Evolutionary conservation across 129 eudicot species (phyloP).

Genomic region (Calendula officinalis): DNA sequence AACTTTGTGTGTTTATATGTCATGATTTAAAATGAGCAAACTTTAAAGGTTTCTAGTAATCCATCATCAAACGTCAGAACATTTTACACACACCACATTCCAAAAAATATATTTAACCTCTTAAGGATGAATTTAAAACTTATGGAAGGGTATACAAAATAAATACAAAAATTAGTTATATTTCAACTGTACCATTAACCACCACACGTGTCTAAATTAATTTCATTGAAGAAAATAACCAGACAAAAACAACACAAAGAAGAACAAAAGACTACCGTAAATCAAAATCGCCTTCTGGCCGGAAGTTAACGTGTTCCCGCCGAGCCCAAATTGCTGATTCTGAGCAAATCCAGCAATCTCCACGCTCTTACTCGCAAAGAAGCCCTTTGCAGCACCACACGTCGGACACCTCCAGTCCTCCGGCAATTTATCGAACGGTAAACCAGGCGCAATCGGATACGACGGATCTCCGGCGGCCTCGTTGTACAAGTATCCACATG

Average conservation of each 20-base stretch:
- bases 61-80: too few relatives aligned
- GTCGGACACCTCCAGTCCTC: slow-evolving; percentile 99
- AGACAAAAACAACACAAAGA: slow-evolving; percentile 78
- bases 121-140: too few relatives aligned
- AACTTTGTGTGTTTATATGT: too few relatives aligned
- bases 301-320: slow-evolving; percentile 83
- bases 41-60: too few relatives aligned
- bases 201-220: too few relatives aligned
- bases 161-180: too few relatives aligned
- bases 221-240: slow-evolving; percentile 87
- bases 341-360: slow-evolving; percentile 98
- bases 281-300: slow-evolving; percentile 87
- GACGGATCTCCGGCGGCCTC: slow-evolving; percentile 74
- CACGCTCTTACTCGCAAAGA: slow-evolving; percentile 88
- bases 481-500: slow-evolving; percentile 85
- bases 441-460: slow-evolving; percentile 87
- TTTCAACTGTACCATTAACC: too few relatives aligned
- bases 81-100: too few relatives aligned
- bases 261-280: slow-evolving; percentile 72
- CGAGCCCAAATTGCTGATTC: slow-evolving; percentile 92
- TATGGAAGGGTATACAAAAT: too few relatives aligned
- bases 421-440: slow-evolving; percentile 71
- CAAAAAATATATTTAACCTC: too few relatives aligned
- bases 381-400: slow-evolving; percentile 92
- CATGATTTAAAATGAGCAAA: too few relatives aligned